Evolutionary conservation across 1,139 yeast genomes (phyloP), one percentile per base, ranked within the genome.

Genomic region (Yamadazyma aaseri): DNA sequence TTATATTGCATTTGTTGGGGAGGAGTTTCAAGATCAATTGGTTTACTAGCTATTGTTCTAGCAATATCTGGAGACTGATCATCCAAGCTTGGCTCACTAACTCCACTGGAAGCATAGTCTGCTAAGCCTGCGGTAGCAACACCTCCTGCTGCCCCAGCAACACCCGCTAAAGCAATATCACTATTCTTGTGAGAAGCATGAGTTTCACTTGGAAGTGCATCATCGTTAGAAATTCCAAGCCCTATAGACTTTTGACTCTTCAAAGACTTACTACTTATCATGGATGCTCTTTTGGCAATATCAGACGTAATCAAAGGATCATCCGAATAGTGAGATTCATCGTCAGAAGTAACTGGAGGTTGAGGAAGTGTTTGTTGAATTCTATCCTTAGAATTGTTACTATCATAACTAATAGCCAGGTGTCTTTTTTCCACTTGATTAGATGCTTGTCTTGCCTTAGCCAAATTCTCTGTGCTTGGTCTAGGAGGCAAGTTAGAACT

Each of bases 401-500:
- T 31, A 11, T 13, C 26, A 17, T 15, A 22, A 26, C 29, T 20
- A 3, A 22, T 11, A 13, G 13, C 33, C 28, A 23, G 36, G 18
- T 33, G 26, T n/a, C 21, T 32, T 11, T 32, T 26, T 23, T 40
- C 42, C 15, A 43, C 34, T 23, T 47, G 53, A 29, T 40, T 47
- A 1, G 68, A 64, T 1, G 56, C 57, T 37, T 58, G 54, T 33
- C 71, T 49, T 6, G 72, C 71, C 32, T 54, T 50, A 14, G 45
- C 46, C 17, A 67, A 36, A 30, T 53, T 52, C 15, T 63, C 67
- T 6, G 46, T 45, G 13, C 63, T 54, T 3, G 73, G 73, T 24
- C 73, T 48, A 24, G 71, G 71, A 5, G 73, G 73, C 31, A 66
- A 47, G 16, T 14, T 23, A 12, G 7, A 7, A 14, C 34, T 32